Percentiles rank a stretch among this genome's conserved stretches.
Conservation (phyloP, 495 filamentous ascomycete species). For the Oidiodendron maius region DNA sequence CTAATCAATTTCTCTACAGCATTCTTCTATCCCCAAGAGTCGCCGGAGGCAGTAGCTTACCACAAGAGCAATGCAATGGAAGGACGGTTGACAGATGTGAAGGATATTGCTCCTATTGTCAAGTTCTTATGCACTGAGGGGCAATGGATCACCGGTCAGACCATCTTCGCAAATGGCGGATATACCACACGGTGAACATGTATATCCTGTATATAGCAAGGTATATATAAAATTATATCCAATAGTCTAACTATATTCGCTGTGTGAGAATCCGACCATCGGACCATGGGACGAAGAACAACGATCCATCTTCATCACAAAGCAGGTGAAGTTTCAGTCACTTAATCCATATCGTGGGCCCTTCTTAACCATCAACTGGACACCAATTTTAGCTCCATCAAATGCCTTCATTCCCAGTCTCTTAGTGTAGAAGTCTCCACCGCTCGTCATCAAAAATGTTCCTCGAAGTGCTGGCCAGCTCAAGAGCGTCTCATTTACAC, state of each 20-base stretch:
- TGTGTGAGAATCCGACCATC: no score
- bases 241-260: no score
- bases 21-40: conserved; percentile 33
- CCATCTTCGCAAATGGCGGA: conserved; percentile 36
- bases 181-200: conserved; percentile 32
- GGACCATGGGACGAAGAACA: no score
- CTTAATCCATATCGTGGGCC: conserved; percentile 2
- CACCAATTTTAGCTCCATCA: conserved; percentile 22
- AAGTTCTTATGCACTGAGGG: conserved; percentile 33
- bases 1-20: no score
- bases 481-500: conserved; percentile 48
- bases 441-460: conserved; percentile 44
- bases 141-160: conserved; percentile 35
- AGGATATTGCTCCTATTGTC: conserved; percentile 33
- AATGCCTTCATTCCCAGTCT: conserved; percentile 39
- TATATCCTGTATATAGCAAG: no score
- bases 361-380: conserved; percentile 21
- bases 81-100: conserved; percentile 25
- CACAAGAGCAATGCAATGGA: conserved; percentile 31
- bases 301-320: no score
- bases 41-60: conserved; percentile 27
- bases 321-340: not conserved
- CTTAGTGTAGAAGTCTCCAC: conserved; percentile 38
- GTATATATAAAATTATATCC: no score
- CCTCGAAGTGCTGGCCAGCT: conserved; percentile 50